Evolutionary conservation across 106 monocot species (phyloP).

Genomic region (Narthecium ossifragum): DNA sequence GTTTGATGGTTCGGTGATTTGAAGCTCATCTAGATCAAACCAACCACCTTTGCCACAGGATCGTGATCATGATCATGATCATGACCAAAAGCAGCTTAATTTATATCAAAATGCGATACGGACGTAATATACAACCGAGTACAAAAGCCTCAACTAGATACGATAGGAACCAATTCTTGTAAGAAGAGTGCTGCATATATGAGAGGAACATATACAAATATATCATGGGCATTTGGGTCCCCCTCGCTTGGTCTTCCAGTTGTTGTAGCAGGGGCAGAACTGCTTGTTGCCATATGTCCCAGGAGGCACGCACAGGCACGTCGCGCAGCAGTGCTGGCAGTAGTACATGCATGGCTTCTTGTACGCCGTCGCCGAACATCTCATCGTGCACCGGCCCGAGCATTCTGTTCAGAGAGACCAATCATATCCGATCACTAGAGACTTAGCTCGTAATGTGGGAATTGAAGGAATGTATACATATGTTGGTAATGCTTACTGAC

Average conservation of each 20-base stretch:
- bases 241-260: constrained; percentile 85
- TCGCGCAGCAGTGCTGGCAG: constrained; percentile 71
- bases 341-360: constrained; percentile 66
- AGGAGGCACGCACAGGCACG: constrained; percentile 64
- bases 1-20: too few relatives aligned
- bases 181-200: too few relatives aligned
- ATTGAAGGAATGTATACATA: not conserved
- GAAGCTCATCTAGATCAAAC: too few relatives aligned
- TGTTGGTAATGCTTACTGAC: not conserved
- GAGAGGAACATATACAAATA: not conserved
- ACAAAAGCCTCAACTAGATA: too few relatives aligned
- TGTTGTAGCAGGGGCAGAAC: constrained; percentile 71
- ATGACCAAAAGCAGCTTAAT: too few relatives aligned
- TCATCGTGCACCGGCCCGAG: constrained; percentile 14
- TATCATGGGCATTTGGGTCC: constrained; percentile 77
- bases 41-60: too few relatives aligned
- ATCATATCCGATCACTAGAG: too few relatives aligned
- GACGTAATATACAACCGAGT: too few relatives aligned
- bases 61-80: too few relatives aligned
- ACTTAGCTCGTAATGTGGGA: too few relatives aligned
- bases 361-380: constrained; percentile 50
- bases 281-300: constrained; percentile 75
- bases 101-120: too few relatives aligned
- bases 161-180: too few relatives aligned
- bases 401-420: constrained; percentile 21